Conservation (phyloP, 768 basidiomycete genomes). For the Tricholoma sp. region DNA sequence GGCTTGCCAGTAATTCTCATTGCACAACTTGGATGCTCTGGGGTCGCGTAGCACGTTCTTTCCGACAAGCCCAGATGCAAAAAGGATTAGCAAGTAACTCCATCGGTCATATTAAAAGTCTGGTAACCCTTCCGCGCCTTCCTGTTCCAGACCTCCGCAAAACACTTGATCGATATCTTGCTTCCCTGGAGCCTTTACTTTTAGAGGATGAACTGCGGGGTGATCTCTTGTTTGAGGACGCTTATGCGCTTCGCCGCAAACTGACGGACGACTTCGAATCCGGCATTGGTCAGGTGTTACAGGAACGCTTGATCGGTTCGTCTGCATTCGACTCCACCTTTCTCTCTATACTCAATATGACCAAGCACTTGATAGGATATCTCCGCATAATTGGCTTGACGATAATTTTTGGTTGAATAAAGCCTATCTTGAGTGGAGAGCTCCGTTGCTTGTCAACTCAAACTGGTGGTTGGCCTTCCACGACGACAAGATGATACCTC, state of each 20-base stretch:
- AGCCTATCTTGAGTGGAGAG: slow-evolving; percentile 84
- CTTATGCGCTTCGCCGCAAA: slow-evolving; percentile 48
- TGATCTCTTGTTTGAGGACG: slow-evolving; percentile 43
- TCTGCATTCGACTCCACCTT: slow-evolving; percentile 9
- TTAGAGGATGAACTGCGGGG: slow-evolving; percentile 65
- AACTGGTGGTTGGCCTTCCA: slow-evolving; percentile 94
- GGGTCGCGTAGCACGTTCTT: slow-evolving; percentile 7
- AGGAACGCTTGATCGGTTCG: slow-evolving; percentile 71
- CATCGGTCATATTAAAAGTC: slow-evolving; percentile 2
- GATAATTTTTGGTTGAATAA: slow-evolving; percentile 90
- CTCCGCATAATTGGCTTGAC: slow-evolving; percentile 90
- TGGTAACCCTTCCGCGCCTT: slow-evolving; percentile 48
- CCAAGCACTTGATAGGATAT: slow-evolving; percentile 72
- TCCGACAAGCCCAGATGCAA: slow-evolving; percentile 15
- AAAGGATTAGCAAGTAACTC: slow-evolving; percentile 13
- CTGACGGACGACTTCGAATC: slow-evolving; percentile 66
- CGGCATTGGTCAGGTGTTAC: slow-evolving; percentile 63
- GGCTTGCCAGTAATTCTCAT: too few species aligned
- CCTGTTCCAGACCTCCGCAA: slow-evolving; percentile 77
- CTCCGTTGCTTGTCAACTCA: slow-evolving; percentile 81
- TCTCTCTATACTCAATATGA: slow-evolving; percentile 16
- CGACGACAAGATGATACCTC: slow-evolving; percentile 65
- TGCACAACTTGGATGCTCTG: slow-evolving; percentile 15
- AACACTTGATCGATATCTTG: slow-evolving; percentile 74
- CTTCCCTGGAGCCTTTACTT: slow-evolving; percentile 73